Percentiles rank a stretch among this genome's conserved stretches.
phyloP scores from a whole-genome alignment of 352 stramenopile genomes.

The Phytophthora macrochlamydospora region DNA sequence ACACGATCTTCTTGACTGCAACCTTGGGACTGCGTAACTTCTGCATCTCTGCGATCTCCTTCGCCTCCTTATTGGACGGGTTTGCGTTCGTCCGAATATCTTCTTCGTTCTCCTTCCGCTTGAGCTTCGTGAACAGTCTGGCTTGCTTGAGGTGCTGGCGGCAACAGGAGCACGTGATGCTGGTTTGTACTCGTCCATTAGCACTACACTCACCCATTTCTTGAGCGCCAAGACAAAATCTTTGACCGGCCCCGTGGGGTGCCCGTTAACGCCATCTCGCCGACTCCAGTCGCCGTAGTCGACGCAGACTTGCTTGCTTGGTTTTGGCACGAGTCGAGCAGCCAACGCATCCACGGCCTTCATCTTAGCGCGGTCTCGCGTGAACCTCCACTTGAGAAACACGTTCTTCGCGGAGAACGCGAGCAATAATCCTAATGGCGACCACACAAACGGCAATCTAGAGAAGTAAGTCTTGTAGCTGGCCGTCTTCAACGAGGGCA shows the following conservation, averaged over 20 bases:
- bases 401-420: neutral
- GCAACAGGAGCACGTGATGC: conserved; percentile 17
- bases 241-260: conserved; percentile 19
- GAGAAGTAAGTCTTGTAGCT: too few relatives aligned
- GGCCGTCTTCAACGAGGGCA: too few relatives aligned
- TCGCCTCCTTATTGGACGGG: neutral
- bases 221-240: conserved; percentile 17
- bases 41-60: neutral
- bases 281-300: conserved; percentile 2
- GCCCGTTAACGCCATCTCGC: conserved; percentile 23
- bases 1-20: neutral
- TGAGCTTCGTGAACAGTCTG: neutral
- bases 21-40: neutral
- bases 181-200: conserved; percentile 22
- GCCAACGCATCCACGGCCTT: neutral
- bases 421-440: too few relatives aligned
- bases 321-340: neutral
- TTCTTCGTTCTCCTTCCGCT: neutral
- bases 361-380: neutral
- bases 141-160: conserved; percentile 18
- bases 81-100: neutral
- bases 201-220: conserved; percentile 14
- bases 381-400: neutral
- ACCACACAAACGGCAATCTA: too few relatives aligned
- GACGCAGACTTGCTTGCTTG: neutral